Evolutionary conservation across 2,329 filamentous ascomycete genomes (phyloP).

Genomic region (Fusarium metavorans): DNA sequence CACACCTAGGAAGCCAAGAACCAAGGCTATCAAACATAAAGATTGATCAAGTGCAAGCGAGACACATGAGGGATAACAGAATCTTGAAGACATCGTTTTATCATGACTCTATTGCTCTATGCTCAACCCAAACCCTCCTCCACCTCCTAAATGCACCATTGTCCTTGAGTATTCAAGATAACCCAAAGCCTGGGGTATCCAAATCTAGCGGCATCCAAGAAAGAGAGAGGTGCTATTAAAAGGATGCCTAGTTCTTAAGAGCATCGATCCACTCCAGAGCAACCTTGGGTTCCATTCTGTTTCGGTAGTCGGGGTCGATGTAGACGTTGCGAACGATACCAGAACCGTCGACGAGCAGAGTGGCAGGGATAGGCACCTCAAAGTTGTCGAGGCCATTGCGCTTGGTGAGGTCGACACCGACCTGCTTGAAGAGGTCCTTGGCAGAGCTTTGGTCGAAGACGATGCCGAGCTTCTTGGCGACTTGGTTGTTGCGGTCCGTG

Average conservation of each 20-base stretch:
- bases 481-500: conserved; percentile 52
- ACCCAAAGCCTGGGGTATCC: not conserved
- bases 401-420: conserved; percentile 48
- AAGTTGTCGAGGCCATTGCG: conserved; percentile 53
- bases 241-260: not conserved
- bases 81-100: not conserved
- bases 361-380: conserved; percentile 54
- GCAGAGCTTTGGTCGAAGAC: conserved; percentile 48
- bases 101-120: not conserved
- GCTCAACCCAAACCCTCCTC: not conserved
- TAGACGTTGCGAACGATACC: conserved; percentile 52
- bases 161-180: not conserved
- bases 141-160: not conserved
- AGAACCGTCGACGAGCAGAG: conserved; percentile 51
- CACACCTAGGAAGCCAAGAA: not conserved
- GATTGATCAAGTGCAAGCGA: not conserved
- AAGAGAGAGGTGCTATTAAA: not conserved
- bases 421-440: conserved; percentile 41
- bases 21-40: not conserved
- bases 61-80: not conserved
- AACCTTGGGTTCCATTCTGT: conserved; percentile 51
- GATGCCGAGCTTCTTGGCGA: conserved; percentile 53
- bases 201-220: not conserved
- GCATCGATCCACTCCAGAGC: conserved; percentile 51
- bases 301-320: conserved; percentile 52